These are phyloP conservation scores for Blastobotrys malaysiensis DNA, from an alignment of 1,139 yeast genomes.

Conservation along the genomic window DNA sequence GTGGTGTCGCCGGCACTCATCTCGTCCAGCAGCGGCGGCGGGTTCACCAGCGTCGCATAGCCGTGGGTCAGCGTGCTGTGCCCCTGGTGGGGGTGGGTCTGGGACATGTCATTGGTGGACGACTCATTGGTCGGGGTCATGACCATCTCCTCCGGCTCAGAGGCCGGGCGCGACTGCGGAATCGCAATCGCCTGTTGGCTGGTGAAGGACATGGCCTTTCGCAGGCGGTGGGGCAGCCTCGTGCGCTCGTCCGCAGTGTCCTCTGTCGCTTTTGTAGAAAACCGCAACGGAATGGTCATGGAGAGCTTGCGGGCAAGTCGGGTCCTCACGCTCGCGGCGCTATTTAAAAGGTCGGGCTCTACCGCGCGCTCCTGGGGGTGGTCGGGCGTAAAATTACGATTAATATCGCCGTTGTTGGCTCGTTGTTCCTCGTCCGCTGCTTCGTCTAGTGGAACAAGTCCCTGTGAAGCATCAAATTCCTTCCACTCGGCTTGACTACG, in stretches of 20 bases:
- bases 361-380: neutral
- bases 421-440: conserved; percentile 1
- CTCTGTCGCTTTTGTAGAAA: neutral
- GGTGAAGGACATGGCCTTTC: neutral
- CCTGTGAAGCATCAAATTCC: neutral
- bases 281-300: neutral
- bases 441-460: neutral
- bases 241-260: neutral
- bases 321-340: neutral
- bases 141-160: neutral
- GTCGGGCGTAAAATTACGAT: neutral
- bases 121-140: neutral
- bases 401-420: neutral
- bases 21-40: neutral
- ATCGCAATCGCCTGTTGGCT: neutral
- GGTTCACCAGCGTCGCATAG: conserved; percentile 1
- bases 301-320: neutral
- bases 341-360: neutral
- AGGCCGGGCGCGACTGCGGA: neutral
- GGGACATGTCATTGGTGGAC: neutral
- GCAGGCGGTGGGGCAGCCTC: conserved; percentile 1
- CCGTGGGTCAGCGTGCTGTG: neutral
- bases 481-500: neutral
- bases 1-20: neutral
- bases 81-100: neutral